Percentiles rank a stretch among this genome's conserved stretches.
phyloP scores from a whole-genome alignment of 2,329 filamentous ascomycete species.

The Blastomyces parvus region DNA sequence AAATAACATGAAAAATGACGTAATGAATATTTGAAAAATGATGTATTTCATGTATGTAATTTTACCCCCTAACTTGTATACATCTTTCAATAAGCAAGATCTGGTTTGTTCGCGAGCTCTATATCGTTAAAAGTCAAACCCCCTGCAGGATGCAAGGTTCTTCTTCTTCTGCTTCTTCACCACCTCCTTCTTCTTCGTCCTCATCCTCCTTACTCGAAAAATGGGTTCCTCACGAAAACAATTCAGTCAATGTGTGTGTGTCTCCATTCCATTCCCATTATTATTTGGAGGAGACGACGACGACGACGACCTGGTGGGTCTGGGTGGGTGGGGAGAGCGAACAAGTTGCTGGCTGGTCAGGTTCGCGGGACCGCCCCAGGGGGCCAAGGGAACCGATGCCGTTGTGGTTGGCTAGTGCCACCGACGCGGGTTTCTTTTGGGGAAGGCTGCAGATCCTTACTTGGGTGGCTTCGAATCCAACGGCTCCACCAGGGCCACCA shows the following conservation, averaged over 20 bases:
- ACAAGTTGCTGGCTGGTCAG: too few species aligned
- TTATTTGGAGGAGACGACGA: too few species aligned
- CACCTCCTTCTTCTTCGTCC: too few species aligned
- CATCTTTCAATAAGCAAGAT: not conserved
- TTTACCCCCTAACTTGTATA: not conserved
- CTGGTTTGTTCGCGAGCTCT: not conserved
- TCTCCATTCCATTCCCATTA: too few species aligned
- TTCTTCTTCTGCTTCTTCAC: too few species aligned
- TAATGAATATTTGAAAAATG: not conserved
- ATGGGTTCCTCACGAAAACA: too few species aligned
- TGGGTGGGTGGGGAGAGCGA: not conserved
- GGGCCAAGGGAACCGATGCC: too few species aligned
- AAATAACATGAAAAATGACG: not conserved
- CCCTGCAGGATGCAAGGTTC: not conserved
- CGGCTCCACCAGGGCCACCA: slow-evolving; percentile 3
- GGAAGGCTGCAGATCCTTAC: slow-evolving; percentile 8
- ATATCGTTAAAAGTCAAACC: too few species aligned
- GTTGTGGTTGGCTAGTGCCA: slow-evolving; percentile 2
- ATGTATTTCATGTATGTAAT: not conserved
- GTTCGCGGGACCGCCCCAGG: not conserved
- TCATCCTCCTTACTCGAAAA: too few species aligned
- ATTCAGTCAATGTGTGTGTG: too few species aligned
- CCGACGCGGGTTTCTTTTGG: slow-evolving; percentile 1
- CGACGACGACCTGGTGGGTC: not conserved
- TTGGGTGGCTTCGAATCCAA: slow-evolving; percentile 7